Conservation (phyloP, 1,139 yeast genomes). For the Pichia sp. region DNA sequence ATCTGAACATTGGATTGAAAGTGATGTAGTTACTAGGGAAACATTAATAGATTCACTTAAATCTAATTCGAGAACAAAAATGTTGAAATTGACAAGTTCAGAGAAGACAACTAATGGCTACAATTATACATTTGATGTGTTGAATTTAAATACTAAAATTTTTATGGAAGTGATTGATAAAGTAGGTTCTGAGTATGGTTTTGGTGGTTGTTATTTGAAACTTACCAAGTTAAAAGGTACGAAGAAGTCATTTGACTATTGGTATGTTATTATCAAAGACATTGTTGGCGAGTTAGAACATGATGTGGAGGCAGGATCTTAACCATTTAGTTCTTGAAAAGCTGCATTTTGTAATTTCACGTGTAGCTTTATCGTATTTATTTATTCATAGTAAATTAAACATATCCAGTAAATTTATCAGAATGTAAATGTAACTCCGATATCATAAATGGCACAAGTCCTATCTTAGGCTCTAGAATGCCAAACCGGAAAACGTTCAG, state of each 20-base stretch:
- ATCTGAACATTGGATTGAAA: constrained; percentile 19
- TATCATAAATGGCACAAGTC: no score
- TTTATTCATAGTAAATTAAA: no score
- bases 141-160: constrained; percentile 4
- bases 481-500: no score
- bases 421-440: no score
- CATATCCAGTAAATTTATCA: no score
- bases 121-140: constrained; percentile 7
- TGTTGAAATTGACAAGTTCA: background rate
- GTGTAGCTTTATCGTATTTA: no score
- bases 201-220: constrained; percentile 28
- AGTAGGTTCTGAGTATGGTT: constrained; percentile 29
- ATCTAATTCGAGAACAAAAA: constrained; percentile 3
- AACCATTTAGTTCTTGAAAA: no score
- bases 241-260: constrained; percentile 18
- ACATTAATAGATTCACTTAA: constrained; percentile 6
- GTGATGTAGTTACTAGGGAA: constrained; percentile 13
- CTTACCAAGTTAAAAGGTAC: constrained; percentile 18
- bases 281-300: constrained; percentile 17
- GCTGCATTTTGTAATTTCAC: no score
- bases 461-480: no score
- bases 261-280: constrained; percentile 20
- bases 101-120: constrained; percentile 4
- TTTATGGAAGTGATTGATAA: constrained; percentile 23
- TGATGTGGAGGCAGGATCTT: no score